Evolutionary conservation across 1,284 basidiomycete genomes (phyloP).

Genomic region (Microbotryomycetes sp.): DNA sequence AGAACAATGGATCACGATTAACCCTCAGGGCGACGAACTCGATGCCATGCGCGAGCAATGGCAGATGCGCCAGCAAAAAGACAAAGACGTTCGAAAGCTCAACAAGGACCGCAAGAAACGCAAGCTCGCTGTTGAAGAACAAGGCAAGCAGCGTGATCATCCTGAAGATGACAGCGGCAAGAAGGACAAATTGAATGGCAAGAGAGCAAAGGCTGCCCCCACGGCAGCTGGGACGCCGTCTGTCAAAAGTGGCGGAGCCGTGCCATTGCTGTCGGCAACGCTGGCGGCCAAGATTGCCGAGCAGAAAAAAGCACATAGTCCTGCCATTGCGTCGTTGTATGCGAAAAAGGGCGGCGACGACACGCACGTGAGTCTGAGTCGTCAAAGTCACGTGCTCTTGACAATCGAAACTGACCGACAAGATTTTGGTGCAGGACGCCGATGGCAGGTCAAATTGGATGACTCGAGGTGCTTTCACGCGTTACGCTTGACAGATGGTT

Average conservation of each 20-base stretch:
- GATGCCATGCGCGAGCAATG: conserved; percentile 3
- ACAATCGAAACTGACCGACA: background rate
- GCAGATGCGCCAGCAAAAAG: conserved; percentile 16
- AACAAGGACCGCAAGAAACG: conserved; percentile 18
- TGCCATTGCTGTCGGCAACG: conserved; percentile 23
- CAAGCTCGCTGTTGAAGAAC: background rate
- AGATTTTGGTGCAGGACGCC: conserved; percentile 16
- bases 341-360: conserved; percentile 17
- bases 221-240: conserved; percentile 4
- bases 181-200: too few species aligned
- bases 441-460: conserved; percentile 32
- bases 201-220: background rate
- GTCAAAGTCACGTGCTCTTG: background rate
- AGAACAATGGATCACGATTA: conserved; percentile 26
- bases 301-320: conserved; percentile 28
- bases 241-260: conserved; percentile 25
- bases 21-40: conserved; percentile 32
- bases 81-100: conserved; percentile 27
- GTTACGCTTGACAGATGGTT: conserved; percentile 20
- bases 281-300: conserved; percentile 31
- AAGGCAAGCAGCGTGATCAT: background rate
- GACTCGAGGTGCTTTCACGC: conserved; percentile 23
- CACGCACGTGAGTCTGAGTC: conserved; percentile 18
- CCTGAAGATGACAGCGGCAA: background rate
- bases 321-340: conserved; percentile 28